Evolutionary conservation across 1,284 basidiomycete genomes (phyloP).

Genomic region (Sporisorium scitamineum): DNA sequence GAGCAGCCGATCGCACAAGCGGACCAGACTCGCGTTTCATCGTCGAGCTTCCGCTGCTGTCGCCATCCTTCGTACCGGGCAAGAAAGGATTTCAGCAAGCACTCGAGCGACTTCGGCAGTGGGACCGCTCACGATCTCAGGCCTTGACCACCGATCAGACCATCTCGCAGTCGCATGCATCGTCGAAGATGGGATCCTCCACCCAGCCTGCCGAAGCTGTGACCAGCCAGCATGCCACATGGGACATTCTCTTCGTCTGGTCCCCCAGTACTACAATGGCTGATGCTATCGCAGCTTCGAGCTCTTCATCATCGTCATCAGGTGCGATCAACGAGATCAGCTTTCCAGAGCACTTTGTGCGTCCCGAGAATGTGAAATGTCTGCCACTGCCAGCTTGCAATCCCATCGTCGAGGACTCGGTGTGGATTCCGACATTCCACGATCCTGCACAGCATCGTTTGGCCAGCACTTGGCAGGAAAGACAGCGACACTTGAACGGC

Average conservation of each 20-base stretch:
- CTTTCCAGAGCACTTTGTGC: slow-evolving; percentile 42
- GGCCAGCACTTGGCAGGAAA: slow-evolving; percentile 12
- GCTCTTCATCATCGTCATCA: background rate
- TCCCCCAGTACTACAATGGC: slow-evolving; percentile 20
- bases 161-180: slow-evolving; percentile 26
- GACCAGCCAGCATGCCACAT: slow-evolving; percentile 37
- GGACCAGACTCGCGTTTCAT: slow-evolving; percentile 59
- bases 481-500: slow-evolving; percentile 18
- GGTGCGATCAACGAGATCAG: slow-evolving; percentile 22
- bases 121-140: slow-evolving; percentile 50
- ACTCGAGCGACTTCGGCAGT: slow-evolving; percentile 42
- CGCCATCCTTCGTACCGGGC: slow-evolving; percentile 61
- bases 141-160: slow-evolving; percentile 13
- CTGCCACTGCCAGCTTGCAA: slow-evolving; percentile 1
- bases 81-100: slow-evolving; percentile 64
- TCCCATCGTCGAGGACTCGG: slow-evolving; percentile 21
- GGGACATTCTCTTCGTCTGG: slow-evolving; percentile 53
- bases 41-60: slow-evolving; percentile 57
- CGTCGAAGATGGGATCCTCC: slow-evolving; percentile 17
- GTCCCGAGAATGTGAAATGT: slow-evolving; percentile 9
- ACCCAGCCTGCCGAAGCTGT: background rate
- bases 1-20: slow-evolving; percentile 60
- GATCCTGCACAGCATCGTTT: slow-evolving; percentile 13
- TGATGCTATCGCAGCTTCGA: slow-evolving; percentile 2
- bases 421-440: slow-evolving; percentile 38